Evolutionary conservation across 75 land plant genomes (phyloP).

Genomic region (Pinus taeda): DNA sequence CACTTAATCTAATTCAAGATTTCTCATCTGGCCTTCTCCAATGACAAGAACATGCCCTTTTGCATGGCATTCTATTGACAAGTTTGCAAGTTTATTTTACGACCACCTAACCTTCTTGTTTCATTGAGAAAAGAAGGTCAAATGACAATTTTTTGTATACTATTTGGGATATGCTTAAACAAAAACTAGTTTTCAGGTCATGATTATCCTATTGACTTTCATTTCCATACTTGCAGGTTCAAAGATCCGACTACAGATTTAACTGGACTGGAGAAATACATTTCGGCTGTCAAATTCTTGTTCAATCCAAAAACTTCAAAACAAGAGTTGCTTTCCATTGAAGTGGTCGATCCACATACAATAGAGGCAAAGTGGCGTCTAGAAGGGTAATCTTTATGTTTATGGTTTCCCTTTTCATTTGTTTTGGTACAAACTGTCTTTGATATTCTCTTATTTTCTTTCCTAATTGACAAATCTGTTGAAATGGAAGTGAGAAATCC

Average conservation of each 20-base stretch:
- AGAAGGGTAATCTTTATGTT: conserved; percentile 27
- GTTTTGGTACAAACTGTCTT: neutral
- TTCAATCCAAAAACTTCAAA: conserved; percentile 37
- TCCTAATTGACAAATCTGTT: neutral
- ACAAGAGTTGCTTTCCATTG: conserved; percentile 30
- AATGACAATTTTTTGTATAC: neutral
- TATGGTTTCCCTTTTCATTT: neutral
- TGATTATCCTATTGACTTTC: neutral
- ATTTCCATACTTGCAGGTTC: conserved; percentile 18
- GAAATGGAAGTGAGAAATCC: neutral
- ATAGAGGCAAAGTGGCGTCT: conserved; percentile 44
- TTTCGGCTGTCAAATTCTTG: conserved; percentile 35
- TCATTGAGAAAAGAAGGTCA: too few relatives aligned
- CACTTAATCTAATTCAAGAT: too few relatives aligned
- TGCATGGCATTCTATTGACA: too few relatives aligned
- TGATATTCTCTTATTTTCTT: neutral
- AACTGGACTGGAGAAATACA: conserved; percentile 31
- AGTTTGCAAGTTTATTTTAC: too few relatives aligned
- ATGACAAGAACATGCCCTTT: too few relatives aligned
- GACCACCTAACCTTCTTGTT: too few relatives aligned
- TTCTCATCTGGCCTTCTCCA: too few relatives aligned
- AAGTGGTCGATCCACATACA: conserved; percentile 28
- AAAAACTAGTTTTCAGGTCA: neutral
- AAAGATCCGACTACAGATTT: conserved; percentile 42
- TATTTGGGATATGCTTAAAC: neutral